Base-by-base conservation (phyloP, 2,329 filamentous ascomycete genomes). In the Nothomitra cinnamomea region DNA sequence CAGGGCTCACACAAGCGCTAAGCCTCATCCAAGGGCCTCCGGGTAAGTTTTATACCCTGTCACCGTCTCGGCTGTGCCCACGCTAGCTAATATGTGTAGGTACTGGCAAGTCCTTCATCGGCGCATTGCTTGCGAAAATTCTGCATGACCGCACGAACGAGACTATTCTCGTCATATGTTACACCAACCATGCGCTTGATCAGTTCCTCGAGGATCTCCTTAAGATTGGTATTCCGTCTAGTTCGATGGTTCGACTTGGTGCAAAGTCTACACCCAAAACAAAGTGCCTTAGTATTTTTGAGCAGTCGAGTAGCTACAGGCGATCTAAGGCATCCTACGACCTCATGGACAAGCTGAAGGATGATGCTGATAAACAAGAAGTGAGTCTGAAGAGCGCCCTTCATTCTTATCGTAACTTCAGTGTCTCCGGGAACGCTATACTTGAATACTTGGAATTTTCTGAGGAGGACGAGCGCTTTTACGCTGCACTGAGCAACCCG, bases 21-120 rank as follows among this genome's bases (percentile, higher is more conserved):
- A 78, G 76, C 49, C 62, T 82, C 0, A 83, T 88, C 1, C 83
- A 87, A 67, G 84, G 84, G 0, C 85, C 85, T 1, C 85, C 84
- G 58, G 83, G 79, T 78, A 69, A 56, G 66, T 36, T n/a, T 22
- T 41, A 2, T 13, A 6, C 50, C 28, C 42, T n/a, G 24, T 13
- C 35, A 35, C n/a, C 50, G 28, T 48, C 21, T 42, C n/a, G 50
- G 17, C 53, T 49, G 36, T 25, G 15, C 52, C 52, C 53, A 48
- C 53, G 32, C 17, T 50, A n/a, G 53, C 56, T 50, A 32, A 55
- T 51, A 53, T 49, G 38, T 45, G 19, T 47, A 80, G 80, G 82
- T 0, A 88, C 83, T 0, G 85, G 85, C 1, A 89, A 89, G 58
- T 86, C 82, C 0, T 85, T 85, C 57, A 74, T 86, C 2, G 85